Evolutionary conservation across 208 protist species (phyloP), one percentile per base, ranked within the genome.

Genomic region (Leishmania tropica): DNA sequence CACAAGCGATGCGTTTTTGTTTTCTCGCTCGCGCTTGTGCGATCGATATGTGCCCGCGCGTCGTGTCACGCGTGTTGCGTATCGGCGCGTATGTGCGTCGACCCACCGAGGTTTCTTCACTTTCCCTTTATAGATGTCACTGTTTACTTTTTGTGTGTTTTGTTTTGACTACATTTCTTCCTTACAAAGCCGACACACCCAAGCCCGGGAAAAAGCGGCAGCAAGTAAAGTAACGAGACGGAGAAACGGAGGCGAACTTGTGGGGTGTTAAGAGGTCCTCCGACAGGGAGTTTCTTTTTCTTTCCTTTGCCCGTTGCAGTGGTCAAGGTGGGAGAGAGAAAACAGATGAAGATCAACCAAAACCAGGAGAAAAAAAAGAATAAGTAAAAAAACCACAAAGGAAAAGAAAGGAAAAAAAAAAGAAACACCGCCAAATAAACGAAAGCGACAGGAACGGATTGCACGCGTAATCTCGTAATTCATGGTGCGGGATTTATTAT

Each of bases 151-250:
- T 73, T 42, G 24, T 60, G 17, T 48, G 15, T 62, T 31, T 62
- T 62, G 5, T 62, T 67, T 67, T 37, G 60, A 67, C 60, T 67
- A 67, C 13, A 67, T 37, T 67, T 67, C 60, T 67, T 67, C 31
- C 60, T 37, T 37, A 67, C 60, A 67, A n/a, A 40, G 60, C 60
- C 13, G 21, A 72, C 15, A 31, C 21, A 72, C 37, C 15, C 67
- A 10, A 47, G 21, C 37, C n/a, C 4, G 37, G 5, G 15, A 31
- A 7, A 45, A 1, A 67, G 60, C 37, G 60, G n/a, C 31, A 40
- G 13, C 13, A 24, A 6, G 11, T 67, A 40, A 62, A 24, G 56
- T 62, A 62, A 62, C 56, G 7, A 15, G 56, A 31, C 24, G 28
- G 56, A 11, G 56, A 62, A 31, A 13, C 8, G 28, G 1, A 24